Base-by-base conservation (phyloP, 1,284 basidiomycete genomes). In the Cryptococcus maquisensis region DNA sequence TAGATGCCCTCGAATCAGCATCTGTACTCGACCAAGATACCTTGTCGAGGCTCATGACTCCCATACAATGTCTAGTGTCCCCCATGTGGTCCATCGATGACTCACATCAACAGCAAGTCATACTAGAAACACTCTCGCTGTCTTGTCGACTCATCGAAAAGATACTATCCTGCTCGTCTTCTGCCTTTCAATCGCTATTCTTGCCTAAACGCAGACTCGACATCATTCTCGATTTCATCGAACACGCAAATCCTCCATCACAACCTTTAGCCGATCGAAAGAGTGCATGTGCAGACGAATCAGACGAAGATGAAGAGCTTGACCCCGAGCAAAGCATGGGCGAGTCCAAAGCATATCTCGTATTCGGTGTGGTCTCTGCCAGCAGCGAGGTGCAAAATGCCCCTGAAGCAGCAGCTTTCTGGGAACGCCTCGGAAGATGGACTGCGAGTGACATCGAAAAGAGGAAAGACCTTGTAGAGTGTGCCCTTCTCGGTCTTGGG, bases 271-370 rank as follows among this genome's bases (percentile, higher is more conserved):
- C 50, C 26, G 54, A 21, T 16, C 40, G 46, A 20, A 36, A 41
- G 23, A 20, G 51, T 21, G 45, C 18, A 44, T 39, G 35, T 28
- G 49, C 37, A 37, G 47, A 44, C 9, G 47, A 16, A 4, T 39
- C 37, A 5, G 45, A 57, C 3, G 47, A 49, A 18, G 54, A 55
- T 8, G 55, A 57, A 23, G n/a, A 9, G n/a, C 24, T 41, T 3
- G 44, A 57, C 20, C 37, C 18, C 23, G 41, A 52, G 15, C 62
- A 89, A 67, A 79, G 81, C 0, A 86, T 95, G 55, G 83, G 85
- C 55, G 81, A 84, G 26, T 88, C 87, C 73, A 97, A 95, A 77
- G 87, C 85, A 0, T 86, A 86, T 0, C 78, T 90, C 3, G 85
- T 93, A 63, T 89, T 90, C 64, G 83, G 86, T 1, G 81, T 96